These are phyloP conservation scores for Curvularia lunata DNA, from an alignment of 2,329 filamentous ascomycete genomes.

Conservation along the genomic window DNA sequence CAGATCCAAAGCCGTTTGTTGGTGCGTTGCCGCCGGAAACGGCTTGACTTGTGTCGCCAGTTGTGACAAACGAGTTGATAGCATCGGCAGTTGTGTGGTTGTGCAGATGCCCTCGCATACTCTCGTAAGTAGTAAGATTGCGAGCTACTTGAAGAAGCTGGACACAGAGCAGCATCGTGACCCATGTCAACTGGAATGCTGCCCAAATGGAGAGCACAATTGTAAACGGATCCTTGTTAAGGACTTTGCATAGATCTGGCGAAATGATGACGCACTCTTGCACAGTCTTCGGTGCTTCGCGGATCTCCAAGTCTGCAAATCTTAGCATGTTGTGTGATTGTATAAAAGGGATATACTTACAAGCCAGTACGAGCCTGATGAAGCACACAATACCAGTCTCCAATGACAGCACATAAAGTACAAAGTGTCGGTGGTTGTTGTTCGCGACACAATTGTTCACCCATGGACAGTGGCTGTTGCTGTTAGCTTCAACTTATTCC, in stretches of 20 bases:
- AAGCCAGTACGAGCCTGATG: constrained; percentile 74
- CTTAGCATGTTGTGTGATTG: constrained; percentile 31
- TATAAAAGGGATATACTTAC: constrained; percentile 56
- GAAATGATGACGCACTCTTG: constrained; percentile 75
- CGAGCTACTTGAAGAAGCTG: constrained; percentile 91
- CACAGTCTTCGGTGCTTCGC: constrained; percentile 58
- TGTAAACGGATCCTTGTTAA: constrained; percentile 84
- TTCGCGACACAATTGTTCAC: constrained; percentile 94
- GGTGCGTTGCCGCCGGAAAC: constrained; percentile 43
- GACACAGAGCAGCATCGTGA: constrained; percentile 94
- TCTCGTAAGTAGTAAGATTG: constrained; percentile 95
- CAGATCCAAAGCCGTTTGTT: constrained; percentile 66
- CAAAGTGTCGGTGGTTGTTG: constrained; percentile 96
- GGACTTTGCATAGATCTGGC: constrained; percentile 73
- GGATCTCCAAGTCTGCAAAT: constrained; percentile 65
- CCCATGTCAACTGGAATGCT: constrained; percentile 87
- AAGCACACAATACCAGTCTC: constrained; percentile 76
- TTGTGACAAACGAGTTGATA: constrained; percentile 76
- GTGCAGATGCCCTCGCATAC: constrained; percentile 82
- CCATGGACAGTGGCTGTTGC: constrained; percentile 90
- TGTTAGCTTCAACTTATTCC: constrained; percentile 22
- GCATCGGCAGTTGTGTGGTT: constrained; percentile 62
- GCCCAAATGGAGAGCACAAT: constrained; percentile 81
- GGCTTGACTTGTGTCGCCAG: constrained; percentile 69
- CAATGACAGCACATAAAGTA: constrained; percentile 82